These are phyloP conservation scores for Exophiala sp. DNA, from an alignment of 2,329 filamentous ascomycete species.

Conservation along the genomic window DNA sequence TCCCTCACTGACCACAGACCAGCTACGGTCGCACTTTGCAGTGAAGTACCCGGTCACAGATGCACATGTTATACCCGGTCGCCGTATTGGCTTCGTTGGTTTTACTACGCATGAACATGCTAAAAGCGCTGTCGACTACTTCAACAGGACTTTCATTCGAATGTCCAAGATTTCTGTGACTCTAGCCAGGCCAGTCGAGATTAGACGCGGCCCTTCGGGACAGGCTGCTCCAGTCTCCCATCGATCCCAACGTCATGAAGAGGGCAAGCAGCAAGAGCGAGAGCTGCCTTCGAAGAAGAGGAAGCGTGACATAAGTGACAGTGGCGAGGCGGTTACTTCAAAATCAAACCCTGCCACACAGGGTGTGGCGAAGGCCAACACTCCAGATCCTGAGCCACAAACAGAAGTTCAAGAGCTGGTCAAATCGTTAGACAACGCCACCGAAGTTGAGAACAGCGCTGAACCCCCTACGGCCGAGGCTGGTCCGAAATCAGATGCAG, in stretches of 20 bases:
- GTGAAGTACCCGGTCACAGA: slow-evolving; percentile 75
- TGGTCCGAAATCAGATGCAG: slow-evolving; percentile 60
- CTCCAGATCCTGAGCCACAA: not conserved
- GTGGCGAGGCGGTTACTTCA: slow-evolving; percentile 1
- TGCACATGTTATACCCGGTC: slow-evolving; percentile 80
- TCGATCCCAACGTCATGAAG: not conserved
- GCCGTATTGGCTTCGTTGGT: slow-evolving; percentile 91
- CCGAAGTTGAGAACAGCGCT: not conserved
- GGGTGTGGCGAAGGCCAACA: not conserved
- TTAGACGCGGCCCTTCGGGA: slow-evolving; percentile 18
- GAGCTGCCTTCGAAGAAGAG: slow-evolving; percentile 17
- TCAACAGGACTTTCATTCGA: slow-evolving; percentile 89
- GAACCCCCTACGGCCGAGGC: slow-evolving; percentile 1
- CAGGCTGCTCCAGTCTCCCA: slow-evolving; percentile 25
- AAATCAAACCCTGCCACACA: not conserved
- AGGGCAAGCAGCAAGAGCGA: not conserved
- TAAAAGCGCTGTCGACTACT: slow-evolving; percentile 79
- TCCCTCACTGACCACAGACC: slow-evolving; percentile 73
- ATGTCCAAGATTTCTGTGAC: slow-evolving; percentile 93
- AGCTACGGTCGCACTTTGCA: slow-evolving; percentile 85
- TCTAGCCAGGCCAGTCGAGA: slow-evolving; percentile 69
- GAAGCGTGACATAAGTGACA: slow-evolving; percentile 17
- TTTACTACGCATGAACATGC: slow-evolving; percentile 81
- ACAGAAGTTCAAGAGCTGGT: not conserved
- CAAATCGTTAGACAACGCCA: not conserved